Conservation (phyloP, 495 filamentous ascomycete genomes). For the Daldinia loculata region DNA sequence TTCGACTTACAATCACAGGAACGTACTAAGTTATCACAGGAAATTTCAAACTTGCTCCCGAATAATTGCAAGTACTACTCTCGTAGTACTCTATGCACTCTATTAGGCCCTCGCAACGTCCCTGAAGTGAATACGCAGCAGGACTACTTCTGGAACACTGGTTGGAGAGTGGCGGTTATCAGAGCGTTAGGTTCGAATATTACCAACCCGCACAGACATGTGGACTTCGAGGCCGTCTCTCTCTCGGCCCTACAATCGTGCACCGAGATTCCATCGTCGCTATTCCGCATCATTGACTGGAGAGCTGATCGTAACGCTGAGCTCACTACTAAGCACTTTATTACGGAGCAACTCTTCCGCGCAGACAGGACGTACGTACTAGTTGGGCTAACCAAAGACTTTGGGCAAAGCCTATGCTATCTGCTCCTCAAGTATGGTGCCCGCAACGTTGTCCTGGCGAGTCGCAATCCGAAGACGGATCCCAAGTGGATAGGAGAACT, state of each 20-base stretch:
- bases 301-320: constrained; percentile 42
- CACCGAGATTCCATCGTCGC: neutral
- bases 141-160: neutral
- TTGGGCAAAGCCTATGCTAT: constrained; percentile 66
- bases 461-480: constrained; percentile 62
- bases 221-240: constrained; percentile 11
- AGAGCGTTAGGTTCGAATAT: constrained; percentile 24
- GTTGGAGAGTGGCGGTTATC: constrained; percentile 40
- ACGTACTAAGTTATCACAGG: constrained; percentile 33
- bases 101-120: constrained; percentile 6
- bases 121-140: neutral
- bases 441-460: constrained; percentile 62
- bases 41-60: constrained; percentile 39
- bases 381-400: constrained; percentile 64
- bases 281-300: constrained; percentile 53
- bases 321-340: constrained; percentile 29
- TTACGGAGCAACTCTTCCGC: constrained; percentile 40
- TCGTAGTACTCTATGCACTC: constrained; percentile 3
- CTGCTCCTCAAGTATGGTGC: constrained; percentile 67
- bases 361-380: constrained; percentile 64
- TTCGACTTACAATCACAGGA: constrained; percentile 45
- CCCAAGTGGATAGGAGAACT: constrained; percentile 57
- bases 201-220: neutral
- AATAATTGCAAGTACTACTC: constrained; percentile 38
- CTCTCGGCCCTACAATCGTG: constrained; percentile 39